Base-by-base conservation (phyloP, 768 basidiomycete species). In the Gymnopilus junonius region DNA sequence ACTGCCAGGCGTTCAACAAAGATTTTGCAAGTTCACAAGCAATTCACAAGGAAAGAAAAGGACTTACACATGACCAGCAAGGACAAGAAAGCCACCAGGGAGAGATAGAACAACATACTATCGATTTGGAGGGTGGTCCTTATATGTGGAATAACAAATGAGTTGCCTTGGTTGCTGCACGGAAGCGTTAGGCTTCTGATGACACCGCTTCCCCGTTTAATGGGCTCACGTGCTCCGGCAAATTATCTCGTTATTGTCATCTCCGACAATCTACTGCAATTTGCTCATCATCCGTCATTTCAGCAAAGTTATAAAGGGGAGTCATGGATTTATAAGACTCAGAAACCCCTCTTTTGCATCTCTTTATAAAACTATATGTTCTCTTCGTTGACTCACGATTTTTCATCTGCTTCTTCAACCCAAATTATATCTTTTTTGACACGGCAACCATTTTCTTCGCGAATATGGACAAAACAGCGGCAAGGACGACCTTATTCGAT, bases 91-190 rank as follows among this genome's bases (percentile, higher is more conserved):
- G 87, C 82, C 68, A 88, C 72, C 68, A 90, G 75, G 73, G 90
- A 92, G 71, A 90, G 74, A 75, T 83, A 88, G 77, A 89, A 88
- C 70, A 87, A 76, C 89, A 90, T 90, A 69, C n/a, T 51, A n/a
- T 71, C 40, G 57, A 45, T 42, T 60, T 61, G 59, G 57, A 59
- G 60, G 43, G 61, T 51, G 57, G 56, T 32, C 58, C 60, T 68
- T 62, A 55, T 64, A 57, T 53, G 29, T n/a, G 59, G 63, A 61
- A 59, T 53, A 58, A 55, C 39, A 51, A 39, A 45, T 65, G 64
- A 65, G 64, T 68, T 65, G 66, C 66, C 67, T 68, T 68, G 69
- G 65, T 57, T 62, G 64, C 61, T 56, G n/a, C n/a, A n/a, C n/a
- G 61, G 35, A 46, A 55, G 51, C 31, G 42, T 34, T 48, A n/a